phyloP scores from a whole-genome alignment of 495 filamentous ascomycete genomes.

The Xylaria curta region DNA sequence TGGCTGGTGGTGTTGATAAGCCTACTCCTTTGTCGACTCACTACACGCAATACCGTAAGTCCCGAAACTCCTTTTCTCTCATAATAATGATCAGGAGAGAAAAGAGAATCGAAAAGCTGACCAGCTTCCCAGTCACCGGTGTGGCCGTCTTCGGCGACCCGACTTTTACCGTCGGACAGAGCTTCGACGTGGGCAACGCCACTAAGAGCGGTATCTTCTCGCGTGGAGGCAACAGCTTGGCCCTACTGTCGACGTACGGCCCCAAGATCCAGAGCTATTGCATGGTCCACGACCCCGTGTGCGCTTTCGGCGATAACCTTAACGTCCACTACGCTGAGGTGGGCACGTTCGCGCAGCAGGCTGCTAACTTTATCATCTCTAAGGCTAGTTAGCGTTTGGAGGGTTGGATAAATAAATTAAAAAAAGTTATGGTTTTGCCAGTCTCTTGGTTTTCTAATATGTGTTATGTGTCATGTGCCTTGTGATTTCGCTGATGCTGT shows the following conservation, averaged over 20 bases:
- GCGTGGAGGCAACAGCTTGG: slow-evolving; percentile 27
- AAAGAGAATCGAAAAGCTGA: not conserved
- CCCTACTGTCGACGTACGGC: not conserved
- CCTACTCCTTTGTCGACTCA: slow-evolving; percentile 1
- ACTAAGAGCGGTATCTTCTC: slow-evolving; percentile 26
- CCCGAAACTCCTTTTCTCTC: not conserved
- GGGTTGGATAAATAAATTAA: not conserved
- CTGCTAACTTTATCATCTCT: slow-evolving; percentile 24
- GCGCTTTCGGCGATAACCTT: slow-evolving; percentile 14
- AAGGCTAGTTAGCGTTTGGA: not conserved
- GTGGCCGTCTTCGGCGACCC: slow-evolving; percentile 28
- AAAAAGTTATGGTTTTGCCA: not conserved
- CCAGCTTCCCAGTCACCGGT: slow-evolving; percentile 4
- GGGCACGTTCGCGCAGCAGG: slow-evolving; percentile 4
- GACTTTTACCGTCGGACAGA: slow-evolving; percentile 26
- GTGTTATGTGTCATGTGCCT: not conserved
- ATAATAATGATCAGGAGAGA: not conserved
- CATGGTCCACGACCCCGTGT: slow-evolving; percentile 21
- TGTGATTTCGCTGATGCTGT: not conserved
- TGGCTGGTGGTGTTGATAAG: slow-evolving; percentile 29
- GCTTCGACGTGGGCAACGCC: slow-evolving; percentile 27
- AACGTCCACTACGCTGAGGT: slow-evolving; percentile 23
- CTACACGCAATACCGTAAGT: slow-evolving; percentile 21
- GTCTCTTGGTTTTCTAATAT: not conserved
- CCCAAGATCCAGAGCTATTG: slow-evolving; percentile 17